A percentile compares a stretch with the other conserved stretches of the same genome.
These are phyloP conservation scores for Rubia tinctorum DNA, from an alignment of 305 asterid species.

Conservation along the genomic window DNA sequence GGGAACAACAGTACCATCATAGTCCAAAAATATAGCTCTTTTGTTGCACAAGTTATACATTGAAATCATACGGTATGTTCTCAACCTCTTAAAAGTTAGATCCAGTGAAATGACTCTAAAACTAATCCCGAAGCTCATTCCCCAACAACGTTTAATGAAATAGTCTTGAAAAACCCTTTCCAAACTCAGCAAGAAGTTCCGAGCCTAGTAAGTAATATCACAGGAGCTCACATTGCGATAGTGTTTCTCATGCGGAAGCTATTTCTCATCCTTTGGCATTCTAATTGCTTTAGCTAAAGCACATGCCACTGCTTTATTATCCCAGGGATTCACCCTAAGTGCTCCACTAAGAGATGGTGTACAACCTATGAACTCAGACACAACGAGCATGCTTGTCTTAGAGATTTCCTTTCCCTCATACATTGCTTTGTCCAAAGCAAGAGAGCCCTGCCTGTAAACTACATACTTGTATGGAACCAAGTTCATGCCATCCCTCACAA, in stretches of 20 bases:
- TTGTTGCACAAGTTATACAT: no score
- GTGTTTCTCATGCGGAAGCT: background rate
- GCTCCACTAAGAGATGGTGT: no score
- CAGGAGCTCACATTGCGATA: background rate
- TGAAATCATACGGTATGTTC: no score
- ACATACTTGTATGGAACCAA: conserved; percentile 83
- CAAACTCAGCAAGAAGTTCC: no score
- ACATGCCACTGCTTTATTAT: background rate
- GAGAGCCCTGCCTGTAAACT: conserved; percentile 80
- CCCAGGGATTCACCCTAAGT: conserved; percentile 52
- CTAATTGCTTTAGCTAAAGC: background rate
- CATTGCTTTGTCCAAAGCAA: conserved; percentile 44
- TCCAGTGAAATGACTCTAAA: background rate
- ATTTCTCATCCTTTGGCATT: background rate
- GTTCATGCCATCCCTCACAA: conserved; percentile 94
- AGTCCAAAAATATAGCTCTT: background rate
- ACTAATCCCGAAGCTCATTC: no score
- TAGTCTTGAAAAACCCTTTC: no score
- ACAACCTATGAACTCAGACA: conserved; percentile 86
- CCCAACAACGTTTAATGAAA: background rate
- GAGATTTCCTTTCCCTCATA: conserved; percentile 26
- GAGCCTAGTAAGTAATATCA: background rate
- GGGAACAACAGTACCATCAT: background rate
- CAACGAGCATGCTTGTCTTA: conserved; percentile 73
- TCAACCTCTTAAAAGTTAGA: no score